Conservation (phyloP, 2,329 filamentous ascomycete species). For the Phialophora verrucosa region DNA sequence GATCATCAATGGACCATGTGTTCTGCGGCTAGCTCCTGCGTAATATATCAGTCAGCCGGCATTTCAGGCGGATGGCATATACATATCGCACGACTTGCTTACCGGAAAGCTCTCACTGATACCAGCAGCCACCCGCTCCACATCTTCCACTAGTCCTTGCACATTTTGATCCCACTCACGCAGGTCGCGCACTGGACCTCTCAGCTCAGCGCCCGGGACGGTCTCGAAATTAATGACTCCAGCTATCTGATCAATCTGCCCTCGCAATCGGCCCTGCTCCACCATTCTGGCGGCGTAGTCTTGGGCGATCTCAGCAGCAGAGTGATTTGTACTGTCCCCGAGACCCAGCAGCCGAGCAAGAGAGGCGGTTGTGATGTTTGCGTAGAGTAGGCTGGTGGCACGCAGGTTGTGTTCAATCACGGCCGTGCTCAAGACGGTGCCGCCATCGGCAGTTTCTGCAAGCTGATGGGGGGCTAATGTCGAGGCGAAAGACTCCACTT, state of each 20-base stretch:
- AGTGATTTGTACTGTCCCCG: conserved; percentile 53
- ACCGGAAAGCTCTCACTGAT: conserved; percentile 82
- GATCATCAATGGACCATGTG: conserved; percentile 33
- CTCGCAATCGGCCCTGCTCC: conserved; percentile 85
- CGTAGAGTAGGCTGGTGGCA: conserved; percentile 78
- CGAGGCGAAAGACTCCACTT: conserved; percentile 84
- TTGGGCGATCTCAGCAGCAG: conserved; percentile 75
- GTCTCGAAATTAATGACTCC: conserved; percentile 85
- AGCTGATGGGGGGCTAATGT: conserved; percentile 86
- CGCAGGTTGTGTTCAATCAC: conserved; percentile 96
- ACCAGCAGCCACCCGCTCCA: conserved; percentile 82
- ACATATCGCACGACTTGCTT: conserved; percentile 42
- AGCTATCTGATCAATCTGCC: conserved; percentile 93
- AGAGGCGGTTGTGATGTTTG: conserved; percentile 76
- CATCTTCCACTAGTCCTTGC: conserved; percentile 82
- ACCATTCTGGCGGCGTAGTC: conserved; percentile 94
- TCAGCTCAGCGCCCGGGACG: conserved; percentile 69
- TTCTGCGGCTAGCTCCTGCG: conserved; percentile 30
- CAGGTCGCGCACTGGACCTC: conserved; percentile 71
- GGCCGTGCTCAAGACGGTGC: conserved; percentile 89
- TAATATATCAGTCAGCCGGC: conserved; percentile 20
- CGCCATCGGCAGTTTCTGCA: conserved; percentile 85
- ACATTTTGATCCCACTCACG: conserved; percentile 90
- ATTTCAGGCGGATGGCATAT: not conserved
- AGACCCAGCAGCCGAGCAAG: conserved; percentile 79